A percentile compares a stretch with the other conserved stretches of the same genome.
phyloP scores from a whole-genome alignment of 192 early-diverging fungal genomes.

The Funneliformis mosseae region DNA sequence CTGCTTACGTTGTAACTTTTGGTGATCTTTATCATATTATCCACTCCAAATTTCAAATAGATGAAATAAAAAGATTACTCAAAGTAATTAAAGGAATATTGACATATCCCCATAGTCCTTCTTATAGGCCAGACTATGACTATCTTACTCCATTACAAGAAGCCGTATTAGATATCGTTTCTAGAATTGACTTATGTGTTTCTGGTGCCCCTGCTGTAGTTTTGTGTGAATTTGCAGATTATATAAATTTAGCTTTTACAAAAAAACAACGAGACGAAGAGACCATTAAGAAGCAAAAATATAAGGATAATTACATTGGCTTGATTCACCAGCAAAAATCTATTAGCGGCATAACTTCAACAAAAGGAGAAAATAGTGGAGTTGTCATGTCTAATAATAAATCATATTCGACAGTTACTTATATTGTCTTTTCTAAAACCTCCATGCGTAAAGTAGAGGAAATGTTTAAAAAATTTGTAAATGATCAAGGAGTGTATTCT shows the following conservation, averaged over 20 bases:
- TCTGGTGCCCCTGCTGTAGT: constrained; percentile 41
- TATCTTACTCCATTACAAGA: constrained; percentile 65
- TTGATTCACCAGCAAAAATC: constrained; percentile 18
- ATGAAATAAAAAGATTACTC: constrained; percentile 54
- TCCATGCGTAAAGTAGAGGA: constrained; percentile 56
- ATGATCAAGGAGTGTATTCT: constrained; percentile 53
- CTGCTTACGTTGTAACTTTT: constrained; percentile 63
- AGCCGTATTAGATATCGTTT: constrained; percentile 60
- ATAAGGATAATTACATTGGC: neutral
- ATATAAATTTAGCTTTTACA: constrained; percentile 47
- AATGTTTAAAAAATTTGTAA: constrained; percentile 57
- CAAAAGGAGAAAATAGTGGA: neutral
- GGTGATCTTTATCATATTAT: constrained; percentile 65
- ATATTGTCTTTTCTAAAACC: constrained; percentile 74
- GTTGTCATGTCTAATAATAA: neutral
- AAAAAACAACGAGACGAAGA: neutral
- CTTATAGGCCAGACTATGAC: constrained; percentile 57
- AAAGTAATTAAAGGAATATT: constrained; percentile 54
- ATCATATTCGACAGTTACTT: constrained; percentile 58
- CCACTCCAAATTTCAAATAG: constrained; percentile 48
- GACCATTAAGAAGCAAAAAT: neutral
- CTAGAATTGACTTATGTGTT: constrained; percentile 36
- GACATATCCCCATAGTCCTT: constrained; percentile 62
- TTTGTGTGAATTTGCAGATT: constrained; percentile 47
- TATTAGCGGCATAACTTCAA: constrained; percentile 4